These are phyloP conservation scores for Colletotrichum ledebouriae DNA, from an alignment of 2,329 filamentous ascomycete genomes.

Conservation along the genomic window DNA sequence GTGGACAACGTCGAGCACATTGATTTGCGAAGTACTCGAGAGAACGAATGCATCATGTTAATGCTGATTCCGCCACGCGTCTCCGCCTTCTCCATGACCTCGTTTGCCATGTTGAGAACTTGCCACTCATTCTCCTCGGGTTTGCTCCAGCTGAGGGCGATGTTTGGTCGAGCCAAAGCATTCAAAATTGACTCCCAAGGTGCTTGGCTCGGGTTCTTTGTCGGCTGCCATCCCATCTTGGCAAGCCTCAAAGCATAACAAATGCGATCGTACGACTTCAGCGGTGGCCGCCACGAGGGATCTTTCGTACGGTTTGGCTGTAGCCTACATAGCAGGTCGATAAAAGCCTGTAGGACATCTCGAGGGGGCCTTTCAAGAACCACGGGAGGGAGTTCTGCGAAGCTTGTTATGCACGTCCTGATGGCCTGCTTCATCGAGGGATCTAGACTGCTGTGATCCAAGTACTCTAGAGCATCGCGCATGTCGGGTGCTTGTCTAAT, in stretches of 20 bases:
- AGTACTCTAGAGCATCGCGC: constrained; percentile 45
- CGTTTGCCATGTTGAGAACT: constrained; percentile 20
- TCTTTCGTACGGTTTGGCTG: constrained; percentile 32
- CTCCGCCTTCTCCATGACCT: constrained; percentile 30
- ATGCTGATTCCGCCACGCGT: constrained; percentile 16
- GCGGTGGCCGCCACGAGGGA: background rate
- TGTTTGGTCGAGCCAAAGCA: constrained; percentile 33
- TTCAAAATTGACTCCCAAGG: constrained; percentile 37
- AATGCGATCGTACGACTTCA: background rate
- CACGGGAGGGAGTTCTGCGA: background rate
- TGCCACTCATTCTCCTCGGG: constrained; percentile 11
- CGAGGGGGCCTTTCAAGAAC: constrained; percentile 22
- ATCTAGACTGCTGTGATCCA: constrained; percentile 47
- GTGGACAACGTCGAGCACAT: constrained; percentile 44
- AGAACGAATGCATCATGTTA: constrained; percentile 44
- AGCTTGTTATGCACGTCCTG: background rate
- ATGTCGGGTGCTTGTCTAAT: constrained; percentile 30
- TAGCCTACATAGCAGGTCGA: constrained; percentile 31
- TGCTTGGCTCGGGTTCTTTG: background rate
- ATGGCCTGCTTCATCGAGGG: constrained; percentile 8
- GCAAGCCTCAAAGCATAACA: constrained; percentile 30
- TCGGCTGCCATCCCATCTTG: constrained; percentile 5
- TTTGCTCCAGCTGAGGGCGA: constrained; percentile 22
- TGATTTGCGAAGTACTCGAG: constrained; percentile 17
- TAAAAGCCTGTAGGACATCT: constrained; percentile 50